Conservation (phyloP, 148 eudicot species). For the Rhododendron henanense region DNA sequence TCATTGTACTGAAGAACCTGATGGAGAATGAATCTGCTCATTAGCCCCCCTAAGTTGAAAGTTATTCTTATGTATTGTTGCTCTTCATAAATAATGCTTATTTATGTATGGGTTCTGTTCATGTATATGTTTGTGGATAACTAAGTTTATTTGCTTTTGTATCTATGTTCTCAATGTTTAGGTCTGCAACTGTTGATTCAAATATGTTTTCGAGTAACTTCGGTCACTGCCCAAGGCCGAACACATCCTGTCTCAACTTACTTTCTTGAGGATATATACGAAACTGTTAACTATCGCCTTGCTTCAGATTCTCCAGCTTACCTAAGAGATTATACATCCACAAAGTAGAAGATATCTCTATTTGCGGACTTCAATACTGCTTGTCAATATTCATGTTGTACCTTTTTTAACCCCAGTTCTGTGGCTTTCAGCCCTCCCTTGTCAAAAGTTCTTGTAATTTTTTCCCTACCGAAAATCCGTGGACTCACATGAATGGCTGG, state of each 20-base stretch:
- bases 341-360: slow-evolving; percentile 29
- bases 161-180: slow-evolving; percentile 18
- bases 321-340: slow-evolving; percentile 45
- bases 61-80: slow-evolving; percentile 81
- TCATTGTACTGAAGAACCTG: slow-evolving; percentile 73
- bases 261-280: slow-evolving; percentile 88
- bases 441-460: not conserved
- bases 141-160: not conserved
- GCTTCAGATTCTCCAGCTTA: slow-evolving; percentile 86
- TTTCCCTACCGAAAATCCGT: not conserved
- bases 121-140: slow-evolving; percentile 7
- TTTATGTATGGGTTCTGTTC: slow-evolving; percentile 45
- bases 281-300: slow-evolving; percentile 63
- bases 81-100: slow-evolving; percentile 9
- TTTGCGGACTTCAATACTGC: not conserved
- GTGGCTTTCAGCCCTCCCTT: not conserved
- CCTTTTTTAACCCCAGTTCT: not conserved
- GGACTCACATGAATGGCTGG: not conserved
- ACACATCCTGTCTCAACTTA: slow-evolving; percentile 87
- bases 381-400: not conserved
- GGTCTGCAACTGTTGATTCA: slow-evolving; percentile 99
- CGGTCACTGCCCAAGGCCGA: slow-evolving; percentile 90
- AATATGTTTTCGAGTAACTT: slow-evolving; percentile 79
- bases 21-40: slow-evolving; percentile 70
- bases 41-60: slow-evolving; percentile 52